A percentile compares a stretch with the other conserved stretches of the same genome.
Evolutionary conservation across 305 asterid species (phyloP).

Genomic region (Vinca major): DNA sequence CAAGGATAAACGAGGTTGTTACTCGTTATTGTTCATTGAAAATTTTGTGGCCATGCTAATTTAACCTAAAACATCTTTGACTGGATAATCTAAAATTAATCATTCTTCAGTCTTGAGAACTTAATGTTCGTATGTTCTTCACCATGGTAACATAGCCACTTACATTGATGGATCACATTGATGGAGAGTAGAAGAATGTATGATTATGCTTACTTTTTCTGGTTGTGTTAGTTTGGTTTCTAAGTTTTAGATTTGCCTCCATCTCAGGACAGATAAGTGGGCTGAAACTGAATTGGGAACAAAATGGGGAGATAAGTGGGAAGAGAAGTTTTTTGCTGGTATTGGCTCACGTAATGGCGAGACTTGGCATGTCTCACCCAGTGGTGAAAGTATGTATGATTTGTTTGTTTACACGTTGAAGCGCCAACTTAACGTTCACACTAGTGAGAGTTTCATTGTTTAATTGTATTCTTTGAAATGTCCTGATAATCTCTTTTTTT

Average conservation of each 20-base stretch:
- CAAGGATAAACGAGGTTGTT: slow-evolving; percentile 1
- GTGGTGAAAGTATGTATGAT: slow-evolving; percentile 41
- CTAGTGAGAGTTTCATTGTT: too few relatives aligned
- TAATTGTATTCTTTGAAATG: not conserved
- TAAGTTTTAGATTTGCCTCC: not conserved
- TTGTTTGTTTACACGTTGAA: not conserved
- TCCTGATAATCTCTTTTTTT: slow-evolving; percentile 1
- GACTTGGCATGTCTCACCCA: slow-evolving; percentile 90
- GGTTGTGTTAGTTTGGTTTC: not conserved
- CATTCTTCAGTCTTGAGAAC: not conserved
- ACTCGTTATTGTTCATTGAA: not conserved
- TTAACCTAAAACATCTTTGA: not conserved
- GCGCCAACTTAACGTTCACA: not conserved
- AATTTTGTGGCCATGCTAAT: not conserved
- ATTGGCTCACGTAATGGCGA: slow-evolving; percentile 98
- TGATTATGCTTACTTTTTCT: not conserved
- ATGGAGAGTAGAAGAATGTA: too few relatives aligned
- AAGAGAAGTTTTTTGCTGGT: slow-evolving; percentile 83
- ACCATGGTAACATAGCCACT: not conserved
- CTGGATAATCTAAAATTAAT: not conserved
- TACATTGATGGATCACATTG: not conserved
- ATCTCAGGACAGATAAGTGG: slow-evolving; percentile 97
- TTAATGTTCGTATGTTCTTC: not conserved
- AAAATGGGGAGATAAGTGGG: slow-evolving; percentile 99
- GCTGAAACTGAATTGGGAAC: slow-evolving; percentile 98